phyloP scores from a whole-genome alignment of 345 rosid genomes.

The Xanthoceras sorbifolium region DNA sequence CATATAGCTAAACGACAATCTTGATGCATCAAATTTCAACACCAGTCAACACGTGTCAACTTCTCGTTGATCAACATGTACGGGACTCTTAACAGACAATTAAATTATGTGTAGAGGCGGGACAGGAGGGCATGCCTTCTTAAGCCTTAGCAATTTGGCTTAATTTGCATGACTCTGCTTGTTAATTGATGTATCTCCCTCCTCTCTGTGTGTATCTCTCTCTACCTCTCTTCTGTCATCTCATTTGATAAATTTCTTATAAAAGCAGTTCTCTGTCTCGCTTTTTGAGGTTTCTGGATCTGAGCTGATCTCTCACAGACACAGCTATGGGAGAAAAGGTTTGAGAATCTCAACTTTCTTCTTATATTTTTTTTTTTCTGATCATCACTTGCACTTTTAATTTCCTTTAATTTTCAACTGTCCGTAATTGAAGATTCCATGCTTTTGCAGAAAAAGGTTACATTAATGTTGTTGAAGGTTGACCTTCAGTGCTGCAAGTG shows the following conservation, averaged over 20 bases:
- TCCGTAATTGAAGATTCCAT: too few species aligned
- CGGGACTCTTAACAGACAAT: background rate
- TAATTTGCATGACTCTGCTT: background rate
- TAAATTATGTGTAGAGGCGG: too few species aligned
- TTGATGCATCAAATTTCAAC: conserved; percentile 27
- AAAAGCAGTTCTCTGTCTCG: background rate
- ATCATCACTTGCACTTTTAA: too few species aligned
- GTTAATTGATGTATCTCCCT: too few species aligned
- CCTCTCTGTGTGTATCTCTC: too few species aligned
- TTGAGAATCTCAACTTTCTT: background rate
- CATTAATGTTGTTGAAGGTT: conserved; percentile 65
- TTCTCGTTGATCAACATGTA: conserved; percentile 9
- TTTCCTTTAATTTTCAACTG: too few species aligned
- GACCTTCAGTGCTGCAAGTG: conserved; percentile 72
- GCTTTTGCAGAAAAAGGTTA: conserved; percentile 42
- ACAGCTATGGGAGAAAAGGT: conserved; percentile 41
- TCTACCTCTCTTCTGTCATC: background rate
- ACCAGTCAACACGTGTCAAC: conserved; percentile 17
- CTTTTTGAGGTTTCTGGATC: background rate
- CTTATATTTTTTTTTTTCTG: background rate
- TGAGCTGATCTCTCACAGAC: background rate
- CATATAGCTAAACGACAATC: conserved; percentile 17
- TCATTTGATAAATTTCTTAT: too few species aligned
- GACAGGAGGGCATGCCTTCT: background rate
- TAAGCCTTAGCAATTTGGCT: background rate